Evolutionary conservation across 495 filamentous ascomycete genomes (phyloP), one percentile per base, ranked within the genome.

Genomic region (Aspergillus nidulans): DNA sequence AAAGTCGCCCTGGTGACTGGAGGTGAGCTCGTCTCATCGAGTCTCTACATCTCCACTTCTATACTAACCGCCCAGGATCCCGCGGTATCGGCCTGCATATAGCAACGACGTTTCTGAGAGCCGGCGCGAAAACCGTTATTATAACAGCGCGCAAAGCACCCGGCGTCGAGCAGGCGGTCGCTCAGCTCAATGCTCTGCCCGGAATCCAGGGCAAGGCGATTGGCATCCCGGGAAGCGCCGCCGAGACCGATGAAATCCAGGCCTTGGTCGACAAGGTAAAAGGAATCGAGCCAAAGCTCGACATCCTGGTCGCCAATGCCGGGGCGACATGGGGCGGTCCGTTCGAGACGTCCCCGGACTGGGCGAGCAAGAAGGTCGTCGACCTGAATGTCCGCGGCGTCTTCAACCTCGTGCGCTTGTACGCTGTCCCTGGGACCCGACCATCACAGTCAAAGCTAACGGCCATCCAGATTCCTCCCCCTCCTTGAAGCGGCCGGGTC

Each of bases 1-100:
- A 95, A 96, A 70, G 87, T 95, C 30, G 91, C 88, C 55, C 86
- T 96, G 49, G 85, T 97, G 12, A 95, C 91, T 2, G 91, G 92
- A 36, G 91, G 92, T 54, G 26, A 23, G 2, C 24, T 18, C 38
- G 23, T 24, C 15, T 36, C 19, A 10, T 38, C 24, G 10, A 12
- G 16, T 19, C 4, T 19, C 20, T 6, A 5, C 46, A 10, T 32
- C 21, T 6, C 10, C 13, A n/a, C 19, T 28, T 0, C 32, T 20
- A 10, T 24, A 52, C 36, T 25, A 50, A 26, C 39, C 10, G 24
- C 18, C 3, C 40, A 54, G 52, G 52, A 39, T 91, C 87, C 18
- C 74, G 92, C 58, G 92, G 92, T 13, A 71, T 96, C 20, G 92
- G 92, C 19, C 72, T 95, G 7, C 83, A 87, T 64, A 85, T 86